phyloP scores from a whole-genome alignment of 805 yeast species.

The Saccharomycopsis oosterbeekiorum region DNA sequence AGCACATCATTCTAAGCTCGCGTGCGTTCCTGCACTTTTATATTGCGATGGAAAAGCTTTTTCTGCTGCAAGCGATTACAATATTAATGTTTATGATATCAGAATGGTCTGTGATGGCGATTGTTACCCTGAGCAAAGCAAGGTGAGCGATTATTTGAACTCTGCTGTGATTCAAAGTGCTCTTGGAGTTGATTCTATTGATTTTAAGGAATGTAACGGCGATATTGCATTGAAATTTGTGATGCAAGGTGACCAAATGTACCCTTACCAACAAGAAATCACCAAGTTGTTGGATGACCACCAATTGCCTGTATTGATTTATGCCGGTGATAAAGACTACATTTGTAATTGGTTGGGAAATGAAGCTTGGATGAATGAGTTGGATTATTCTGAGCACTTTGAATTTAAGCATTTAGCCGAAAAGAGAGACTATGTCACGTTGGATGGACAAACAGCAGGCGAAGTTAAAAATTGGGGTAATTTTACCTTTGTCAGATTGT shows the following conservation, averaged over 20 bases:
- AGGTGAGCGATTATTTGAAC: slow-evolving; percentile 74
- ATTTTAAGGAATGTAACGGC: slow-evolving; percentile 69
- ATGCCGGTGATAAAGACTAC: slow-evolving; percentile 94
- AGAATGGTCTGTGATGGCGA: slow-evolving; percentile 63
- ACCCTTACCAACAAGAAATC: slow-evolving; percentile 74
- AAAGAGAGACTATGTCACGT: slow-evolving; percentile 24
- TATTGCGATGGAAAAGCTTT: slow-evolving; percentile 83
- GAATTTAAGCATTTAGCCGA: slow-evolving; percentile 31
- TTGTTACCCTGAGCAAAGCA: slow-evolving; percentile 70
- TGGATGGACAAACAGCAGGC: slow-evolving; percentile 27
- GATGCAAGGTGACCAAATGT: slow-evolving; percentile 87
- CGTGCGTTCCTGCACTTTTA: slow-evolving; percentile 85
- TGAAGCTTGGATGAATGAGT: slow-evolving; percentile 69
- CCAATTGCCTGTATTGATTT: slow-evolving; percentile 73
- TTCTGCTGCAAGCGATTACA: slow-evolving; percentile 78
- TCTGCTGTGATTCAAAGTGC: slow-evolving; percentile 65
- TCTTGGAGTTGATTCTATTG: slow-evolving; percentile 83
- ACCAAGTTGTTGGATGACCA: slow-evolving; percentile 53
- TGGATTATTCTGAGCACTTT: slow-evolving; percentile 56
- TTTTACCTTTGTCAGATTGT: slow-evolving; percentile 76
- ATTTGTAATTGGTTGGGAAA: slow-evolving; percentile 97
- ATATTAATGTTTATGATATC: slow-evolving; percentile 86
- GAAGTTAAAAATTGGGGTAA: slow-evolving; percentile 38
- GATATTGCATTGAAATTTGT: slow-evolving; percentile 74
- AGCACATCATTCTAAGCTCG: slow-evolving; percentile 53